A percentile compares a stretch with the other conserved stretches of the same genome.
phyloP scores from a whole-genome alignment of 106 monocot species.

The Dendrobium officinale region DNA sequence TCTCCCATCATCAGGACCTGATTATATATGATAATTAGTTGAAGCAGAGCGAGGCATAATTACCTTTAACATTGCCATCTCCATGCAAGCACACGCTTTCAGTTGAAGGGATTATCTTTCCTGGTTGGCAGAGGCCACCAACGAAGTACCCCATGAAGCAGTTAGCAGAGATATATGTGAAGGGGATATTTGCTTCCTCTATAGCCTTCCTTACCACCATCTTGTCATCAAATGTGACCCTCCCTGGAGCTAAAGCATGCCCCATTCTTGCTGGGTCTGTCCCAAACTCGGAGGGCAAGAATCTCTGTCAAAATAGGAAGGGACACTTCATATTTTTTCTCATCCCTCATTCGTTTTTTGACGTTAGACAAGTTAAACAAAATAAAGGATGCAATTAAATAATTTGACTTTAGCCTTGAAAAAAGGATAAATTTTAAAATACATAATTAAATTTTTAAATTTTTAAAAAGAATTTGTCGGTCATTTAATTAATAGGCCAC shows the following conservation, averaged over 20 bases:
- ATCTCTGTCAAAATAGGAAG: conserved; percentile 20
- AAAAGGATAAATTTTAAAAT: too few relatives aligned
- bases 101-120: conserved; percentile 33
- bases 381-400: too few relatives aligned
- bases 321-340: too few relatives aligned
- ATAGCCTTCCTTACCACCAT: conserved; percentile 50
- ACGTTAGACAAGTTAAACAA: background rate
- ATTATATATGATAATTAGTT: too few relatives aligned
- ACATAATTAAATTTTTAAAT: too few relatives aligned
- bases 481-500: too few relatives aligned
- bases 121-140: conserved; percentile 45
- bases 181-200: conserved; percentile 40
- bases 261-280: conserved; percentile 49
- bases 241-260: conserved; percentile 36
- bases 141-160: conserved; percentile 63
- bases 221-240: conserved; percentile 48
- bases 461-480: too few relatives aligned
- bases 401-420: too few relatives aligned
- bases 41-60: background rate
- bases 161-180: conserved; percentile 45
- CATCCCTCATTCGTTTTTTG: too few relatives aligned
- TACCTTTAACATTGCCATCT: conserved; percentile 43
- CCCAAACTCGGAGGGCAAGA: conserved; percentile 66
- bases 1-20: too few relatives aligned
- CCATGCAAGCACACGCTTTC: conserved; percentile 27